Base-by-base conservation (phyloP, 345 rosid genomes). In the Populus simonii region DNA sequence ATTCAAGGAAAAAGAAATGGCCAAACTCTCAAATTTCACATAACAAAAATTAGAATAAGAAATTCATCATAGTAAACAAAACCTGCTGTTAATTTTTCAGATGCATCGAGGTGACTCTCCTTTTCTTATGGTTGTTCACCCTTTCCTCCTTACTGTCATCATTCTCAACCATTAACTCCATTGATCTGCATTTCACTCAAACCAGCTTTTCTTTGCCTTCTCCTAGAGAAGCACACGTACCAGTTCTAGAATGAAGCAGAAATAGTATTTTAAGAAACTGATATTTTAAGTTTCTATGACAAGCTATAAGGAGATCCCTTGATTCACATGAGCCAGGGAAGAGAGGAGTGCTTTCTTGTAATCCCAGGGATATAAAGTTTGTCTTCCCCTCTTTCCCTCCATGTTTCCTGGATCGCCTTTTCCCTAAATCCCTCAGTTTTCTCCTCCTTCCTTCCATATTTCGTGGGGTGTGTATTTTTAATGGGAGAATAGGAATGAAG, bases 81-180 rank as follows among this genome's bases (percentile, higher is more conserved):
- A 96, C 97, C 97, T 93, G 93, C 76, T 92, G 92, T n/a, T 71
- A 65, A 9, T 66, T 72, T 47, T 70, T 72, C 79, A 72, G 43
- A 20, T 76, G 79, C 72, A 70, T 71, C 25, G 79, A 38, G 18
- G 72, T 33, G 36, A 33, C 6, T 33, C 35, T 33, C 36, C 0
- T 33, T 33, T 33, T 0, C 36, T 33, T 33, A 33, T 33, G 36
- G 5, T 33, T 33, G 36, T 86, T 88, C 51, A 83, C 97, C 86
- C 87, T 89, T 77, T 96, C 99, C 65, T 91, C 99, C 83, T 95
- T 97, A 77, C 94, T 93, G 76, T 93, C 97, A 27, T 88, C 83
- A 27, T 89, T 82, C 71, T 95, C 98, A 76, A 95, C 67, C 38
- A 84, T 85, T 25, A 92, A 84, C 80, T 91, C 93, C 79, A 92